Evolutionary conservation across 495 filamentous ascomycete species (phyloP).

Genomic region (Hyaloscypha finlandica): DNA sequence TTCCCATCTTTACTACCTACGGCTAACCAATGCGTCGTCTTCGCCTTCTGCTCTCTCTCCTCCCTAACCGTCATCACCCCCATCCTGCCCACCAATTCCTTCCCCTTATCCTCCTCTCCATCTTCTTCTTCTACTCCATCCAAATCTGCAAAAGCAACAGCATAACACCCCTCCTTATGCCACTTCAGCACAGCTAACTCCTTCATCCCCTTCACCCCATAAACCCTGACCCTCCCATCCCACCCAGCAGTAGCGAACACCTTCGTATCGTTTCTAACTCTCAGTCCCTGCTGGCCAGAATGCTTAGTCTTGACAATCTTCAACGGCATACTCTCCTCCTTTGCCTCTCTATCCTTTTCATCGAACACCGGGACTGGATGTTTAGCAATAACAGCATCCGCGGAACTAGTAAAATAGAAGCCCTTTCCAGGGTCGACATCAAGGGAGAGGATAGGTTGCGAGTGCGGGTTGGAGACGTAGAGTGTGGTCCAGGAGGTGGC

Average conservation of each 20-base stretch:
- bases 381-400: slow-evolving; percentile 56
- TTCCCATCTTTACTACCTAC: slow-evolving; percentile 95
- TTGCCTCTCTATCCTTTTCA: neutral
- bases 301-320: slow-evolving; percentile 77
- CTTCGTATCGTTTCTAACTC: slow-evolving; percentile 76
- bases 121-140: slow-evolving; percentile 15
- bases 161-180: slow-evolving; percentile 89
- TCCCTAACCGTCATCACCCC: slow-evolving; percentile 56
- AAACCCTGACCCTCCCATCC: slow-evolving; percentile 81
- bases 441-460: slow-evolving; percentile 84
- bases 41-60: slow-evolving; percentile 64
- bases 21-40: slow-evolving; percentile 81
- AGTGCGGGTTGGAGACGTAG: slow-evolving; percentile 70
- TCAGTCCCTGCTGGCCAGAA: slow-evolving; percentile 81
- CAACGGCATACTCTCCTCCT: slow-evolving; percentile 40
- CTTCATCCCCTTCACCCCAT: slow-evolving; percentile 76
- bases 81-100: slow-evolving; percentile 29
- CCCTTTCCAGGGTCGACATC: slow-evolving; percentile 53
- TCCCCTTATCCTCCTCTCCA: slow-evolving; percentile 4
- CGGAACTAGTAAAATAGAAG: slow-evolving; percentile 76
- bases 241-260: slow-evolving; percentile 92
- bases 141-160: slow-evolving; percentile 70
- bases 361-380: slow-evolving; percentile 48
- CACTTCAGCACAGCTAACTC: slow-evolving; percentile 95
- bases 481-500: slow-evolving; percentile 54